Conservation (phyloP, 2,329 filamentous ascomycete species). For the Epichloe aotearoae region DNA sequence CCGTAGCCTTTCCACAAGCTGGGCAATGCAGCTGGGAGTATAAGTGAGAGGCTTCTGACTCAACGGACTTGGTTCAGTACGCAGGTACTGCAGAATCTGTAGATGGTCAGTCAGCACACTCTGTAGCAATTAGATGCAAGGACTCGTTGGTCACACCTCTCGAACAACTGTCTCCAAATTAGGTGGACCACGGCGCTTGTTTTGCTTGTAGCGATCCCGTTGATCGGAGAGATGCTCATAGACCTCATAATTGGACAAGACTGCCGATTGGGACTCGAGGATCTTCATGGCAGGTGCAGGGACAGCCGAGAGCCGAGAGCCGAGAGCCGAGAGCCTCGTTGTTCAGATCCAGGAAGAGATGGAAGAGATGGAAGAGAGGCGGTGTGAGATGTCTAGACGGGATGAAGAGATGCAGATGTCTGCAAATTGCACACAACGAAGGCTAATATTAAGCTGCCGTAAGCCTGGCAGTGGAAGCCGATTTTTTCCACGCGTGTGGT, state of each 20-base stretch:
- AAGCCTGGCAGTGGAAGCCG: not conserved
- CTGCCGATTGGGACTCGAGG: constrained; percentile 54
- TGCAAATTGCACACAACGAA: not conserved
- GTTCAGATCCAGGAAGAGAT: not conserved
- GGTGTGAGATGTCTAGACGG: not conserved
- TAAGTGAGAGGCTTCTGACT: constrained; percentile 42
- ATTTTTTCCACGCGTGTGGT: not conserved
- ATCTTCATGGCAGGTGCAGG: constrained; percentile 43
- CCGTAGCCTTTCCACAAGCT: constrained; percentile 41
- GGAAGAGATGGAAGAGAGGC: not conserved
- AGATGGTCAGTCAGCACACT: not conserved
- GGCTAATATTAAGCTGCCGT: not conserved
- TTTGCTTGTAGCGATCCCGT: constrained; percentile 35
- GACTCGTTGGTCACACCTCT: constrained; percentile 36
- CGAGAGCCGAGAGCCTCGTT: not conserved
- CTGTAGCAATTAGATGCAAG: not conserved
- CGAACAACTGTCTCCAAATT: constrained; percentile 49
- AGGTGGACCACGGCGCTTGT: constrained; percentile 37
- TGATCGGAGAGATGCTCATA: constrained; percentile 50
- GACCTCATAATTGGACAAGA: constrained; percentile 63
- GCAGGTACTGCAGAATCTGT: constrained; percentile 49
- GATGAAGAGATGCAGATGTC: not conserved
- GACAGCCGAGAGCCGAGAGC: not conserved
- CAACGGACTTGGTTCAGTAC: constrained; percentile 40
- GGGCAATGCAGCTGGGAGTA: constrained; percentile 34